Conservation (phyloP, 73 alveolate species). For the Durusdinium trenchii region DNA sequence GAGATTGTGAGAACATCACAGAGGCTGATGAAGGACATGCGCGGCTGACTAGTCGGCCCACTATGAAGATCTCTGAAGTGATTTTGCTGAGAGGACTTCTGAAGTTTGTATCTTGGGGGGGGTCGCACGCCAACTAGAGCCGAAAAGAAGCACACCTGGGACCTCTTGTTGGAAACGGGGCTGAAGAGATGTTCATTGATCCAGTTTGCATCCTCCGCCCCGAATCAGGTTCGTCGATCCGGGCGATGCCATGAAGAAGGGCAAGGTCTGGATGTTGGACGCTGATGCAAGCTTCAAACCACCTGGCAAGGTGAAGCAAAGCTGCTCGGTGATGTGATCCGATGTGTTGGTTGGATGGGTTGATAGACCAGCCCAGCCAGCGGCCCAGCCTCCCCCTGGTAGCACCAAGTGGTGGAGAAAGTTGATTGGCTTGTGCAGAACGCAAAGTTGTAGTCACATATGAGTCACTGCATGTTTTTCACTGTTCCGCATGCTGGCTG, state of each 20-base stretch:
- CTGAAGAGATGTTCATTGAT: too few species aligned
- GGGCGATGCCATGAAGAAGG: constrained; percentile 83
- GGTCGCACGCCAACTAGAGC: too few species aligned
- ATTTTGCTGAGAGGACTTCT: background rate
- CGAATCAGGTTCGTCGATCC: constrained; percentile 59
- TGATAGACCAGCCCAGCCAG: too few species aligned
- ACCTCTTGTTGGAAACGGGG: too few species aligned
- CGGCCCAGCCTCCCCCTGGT: too few species aligned
- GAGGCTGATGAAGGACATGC: background rate
- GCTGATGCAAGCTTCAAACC: constrained; percentile 89
- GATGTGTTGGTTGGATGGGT: background rate
- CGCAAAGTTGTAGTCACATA: too few species aligned
- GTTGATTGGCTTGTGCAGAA: too few species aligned
- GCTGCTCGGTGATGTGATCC: constrained; percentile 1
- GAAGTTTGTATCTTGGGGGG: background rate
- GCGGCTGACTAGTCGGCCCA: background rate
- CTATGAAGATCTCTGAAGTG: too few species aligned
- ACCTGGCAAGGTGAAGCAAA: constrained; percentile 79
- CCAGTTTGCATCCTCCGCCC: background rate
- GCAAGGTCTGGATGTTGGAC: constrained; percentile 72
- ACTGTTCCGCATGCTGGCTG: too few species aligned
- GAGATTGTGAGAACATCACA: background rate
- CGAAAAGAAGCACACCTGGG: too few species aligned
- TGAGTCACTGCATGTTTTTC: too few species aligned
- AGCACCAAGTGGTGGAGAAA: too few species aligned